Base-by-base conservation (phyloP, 306 rosid species). In the Herpetospermum pedunculosum region DNA sequence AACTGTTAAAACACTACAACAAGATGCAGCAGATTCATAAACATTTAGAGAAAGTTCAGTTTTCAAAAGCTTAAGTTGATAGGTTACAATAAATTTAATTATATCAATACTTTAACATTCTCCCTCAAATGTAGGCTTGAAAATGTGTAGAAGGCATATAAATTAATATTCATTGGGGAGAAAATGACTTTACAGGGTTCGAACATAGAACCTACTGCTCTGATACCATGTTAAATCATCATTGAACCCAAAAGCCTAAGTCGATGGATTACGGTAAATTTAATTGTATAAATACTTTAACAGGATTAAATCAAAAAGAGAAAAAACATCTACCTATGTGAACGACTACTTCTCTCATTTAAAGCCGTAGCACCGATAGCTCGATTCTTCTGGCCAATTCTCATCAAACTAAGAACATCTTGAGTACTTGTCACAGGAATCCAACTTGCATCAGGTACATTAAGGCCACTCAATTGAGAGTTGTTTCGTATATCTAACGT, bases 281-380 rank as follows among this genome's bases (percentile, higher is more conserved):
- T n/a, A n/a, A n/a, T n/a, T n/a, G n/a, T n/a, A n/a, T n/a, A n/a
- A n/a, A n/a, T n/a, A n/a, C n/a, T n/a, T n/a, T n/a, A n/a, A n/a
- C 57, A 63, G 28, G 46, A 63, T 18, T 37, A 68, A 75, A 50
- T 18, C 23, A 41, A 69, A 52, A 68, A 55, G 50, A 38, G 44
- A 38, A 74, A 74, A 58, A 15, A 13, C 7, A 0, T 59, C 69
- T 64, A 94, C 98, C 98, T 91, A 55, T 94, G 98, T 41, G 98
- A 94, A 70, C 98, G 95, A 76, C 98, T 94, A 79, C 98, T 94
- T 70, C 98, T 79, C 81, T 89, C 98, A 28, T 94, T 91, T 70
- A 94, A 87, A 80, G 98, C 98, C 4, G 98, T 94, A 26, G 98
- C 97, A 14, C 98, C 97, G 9, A 94, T 90, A 5, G 97, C 91